A percentile compares a stretch with the other conserved stretches of the same genome.
Conservation (phyloP, 306 rosid species). For the Begonia loranthoides region DNA sequence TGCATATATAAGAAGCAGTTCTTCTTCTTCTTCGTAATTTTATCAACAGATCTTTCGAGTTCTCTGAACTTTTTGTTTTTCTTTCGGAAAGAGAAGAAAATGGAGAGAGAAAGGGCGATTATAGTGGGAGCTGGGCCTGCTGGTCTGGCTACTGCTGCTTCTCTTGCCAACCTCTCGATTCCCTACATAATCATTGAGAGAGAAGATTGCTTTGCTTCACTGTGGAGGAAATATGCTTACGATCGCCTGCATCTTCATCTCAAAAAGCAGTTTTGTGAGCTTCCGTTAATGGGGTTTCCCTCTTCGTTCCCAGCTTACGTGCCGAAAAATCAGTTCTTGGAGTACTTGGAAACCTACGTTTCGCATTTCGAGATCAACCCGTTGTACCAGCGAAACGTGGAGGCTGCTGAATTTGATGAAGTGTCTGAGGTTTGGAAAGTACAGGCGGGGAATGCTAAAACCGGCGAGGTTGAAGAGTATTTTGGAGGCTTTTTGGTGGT, state of each 20-base stretch:
- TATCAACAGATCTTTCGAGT: too few species aligned
- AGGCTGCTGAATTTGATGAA: constrained; percentile 21
- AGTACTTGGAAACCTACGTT: constrained; percentile 29
- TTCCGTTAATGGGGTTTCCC: constrained; percentile 38
- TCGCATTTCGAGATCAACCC: constrained; percentile 37
- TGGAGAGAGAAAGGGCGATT: constrained; percentile 22
- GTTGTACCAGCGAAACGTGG: constrained; percentile 27
- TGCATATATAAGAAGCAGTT: too few species aligned
- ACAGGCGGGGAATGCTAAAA: constrained; percentile 9
- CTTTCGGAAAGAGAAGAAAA: not conserved
- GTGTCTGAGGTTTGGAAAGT: constrained; percentile 27
- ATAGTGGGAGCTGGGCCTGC: constrained; percentile 56
- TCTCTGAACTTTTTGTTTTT: not conserved
- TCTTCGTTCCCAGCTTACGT: constrained; percentile 28
- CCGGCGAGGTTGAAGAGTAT: constrained; percentile 29
- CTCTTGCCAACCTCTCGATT: constrained; percentile 22
- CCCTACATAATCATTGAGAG: constrained; percentile 42
- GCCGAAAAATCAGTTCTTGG: constrained; percentile 27
- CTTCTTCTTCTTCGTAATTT: too few species aligned
- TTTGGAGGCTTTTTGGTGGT: constrained; percentile 33
- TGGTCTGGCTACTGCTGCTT: constrained; percentile 36
- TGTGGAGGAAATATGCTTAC: constrained; percentile 51
- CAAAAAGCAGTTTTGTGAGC: constrained; percentile 27
- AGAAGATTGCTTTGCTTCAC: constrained; percentile 46
- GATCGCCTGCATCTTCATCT: constrained; percentile 55